Base-by-base conservation (phyloP, 2,329 filamentous ascomycete species). In the Diaporthe citrichinensis region DNA sequence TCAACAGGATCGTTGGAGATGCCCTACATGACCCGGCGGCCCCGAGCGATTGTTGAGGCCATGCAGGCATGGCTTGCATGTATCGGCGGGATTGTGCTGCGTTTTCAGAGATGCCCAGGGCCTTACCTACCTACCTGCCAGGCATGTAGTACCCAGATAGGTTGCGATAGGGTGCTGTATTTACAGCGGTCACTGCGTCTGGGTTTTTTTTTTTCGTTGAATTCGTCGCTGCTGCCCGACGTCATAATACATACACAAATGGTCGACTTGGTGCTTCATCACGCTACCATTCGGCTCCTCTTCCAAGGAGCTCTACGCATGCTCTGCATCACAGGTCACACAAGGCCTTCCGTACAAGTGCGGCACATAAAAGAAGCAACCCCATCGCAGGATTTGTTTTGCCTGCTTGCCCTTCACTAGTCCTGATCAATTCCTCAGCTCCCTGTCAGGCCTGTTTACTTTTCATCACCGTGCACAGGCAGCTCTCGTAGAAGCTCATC, bases 371-470 rank as follows among this genome's bases (percentile, higher is more conserved):
- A 68, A 53, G 65, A 53, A 49, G 23, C 36, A 53, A 25, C 34
- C 65, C 65, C 49, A 36, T 76, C 17, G 79, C 82, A n/a, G 81
- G 79, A 53, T 76, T 75, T 59, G 81, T 81, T 57, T 75, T 75
- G 39, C 20, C 41, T n/a, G 62, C 44, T 20, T 67, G 28, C 41
- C 23, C 25, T 31, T 17, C 44, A 49, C 31, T 67, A 28, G 62
- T n/a, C 31, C 62, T 36, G 62, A 12, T 14, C 44, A 68, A 49
- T 49, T 49, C 28, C 41, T 67, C 23, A 23, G 10, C 46, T 53
- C 62, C 23, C 46, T 36, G 12, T 44, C 41, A 44, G 41, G 41
- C 51, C 12, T 53, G 65, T 68, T 53, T 25, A 28, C 46, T 36
- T 39, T 28, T 6, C 34, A 25, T 36, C 31, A 65, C 41, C n/a